Base-by-base conservation (phyloP, 176 grass and related monocot genomes). In the Phragmites australis region DNA sequence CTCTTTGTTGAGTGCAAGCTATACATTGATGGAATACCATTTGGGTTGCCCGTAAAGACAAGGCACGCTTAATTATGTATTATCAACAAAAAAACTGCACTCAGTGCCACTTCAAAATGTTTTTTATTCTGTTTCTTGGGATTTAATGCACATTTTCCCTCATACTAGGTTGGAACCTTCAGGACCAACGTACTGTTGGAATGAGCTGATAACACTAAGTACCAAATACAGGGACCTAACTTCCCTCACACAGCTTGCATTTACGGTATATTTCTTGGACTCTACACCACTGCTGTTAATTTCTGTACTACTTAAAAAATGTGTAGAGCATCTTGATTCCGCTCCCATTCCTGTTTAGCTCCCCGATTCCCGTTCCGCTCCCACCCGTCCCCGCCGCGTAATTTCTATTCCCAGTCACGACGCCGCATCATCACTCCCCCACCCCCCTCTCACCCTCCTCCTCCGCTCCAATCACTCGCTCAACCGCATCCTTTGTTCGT, bases 171-270 rank as follows among this genome's bases (percentile, higher is more conserved):
- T 98, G 54, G 88, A 94, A 83, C 87, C 90, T 41, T 88, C 90
- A 18, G 96, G 96, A 16, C 70, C 72, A 9, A 87, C 78, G 4
- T 94, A 89, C 77, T 89, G 78, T 68, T 98, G 96, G 96, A 98
- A 98, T 25, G 90, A 98, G 39, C 82, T 85, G 52, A 89, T 97
- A 67, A 91, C 92, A 51, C 78, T 98, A 26, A 93, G 69, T 69
- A 88, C 88, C 26, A 98, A 98, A 79, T 98, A 98, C 84, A 89
- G 92, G 65, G 96, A 98, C 82, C 77, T 98, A 22, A 98, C 96
- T 64, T 95, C 96, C 44, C 88, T 87, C 8, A 80, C 96, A 3
- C 96, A 98, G 72, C 90, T 98, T 61, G 92, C 86, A 16, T 95
- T 99, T 73, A 93, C 92, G 26, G 96, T 97, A 90, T 17, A 61